Evolutionary conservation across 2,329 filamentous ascomycete species (phyloP), one percentile per base, ranked within the genome.

Genomic region (Claviceps arundinis): DNA sequence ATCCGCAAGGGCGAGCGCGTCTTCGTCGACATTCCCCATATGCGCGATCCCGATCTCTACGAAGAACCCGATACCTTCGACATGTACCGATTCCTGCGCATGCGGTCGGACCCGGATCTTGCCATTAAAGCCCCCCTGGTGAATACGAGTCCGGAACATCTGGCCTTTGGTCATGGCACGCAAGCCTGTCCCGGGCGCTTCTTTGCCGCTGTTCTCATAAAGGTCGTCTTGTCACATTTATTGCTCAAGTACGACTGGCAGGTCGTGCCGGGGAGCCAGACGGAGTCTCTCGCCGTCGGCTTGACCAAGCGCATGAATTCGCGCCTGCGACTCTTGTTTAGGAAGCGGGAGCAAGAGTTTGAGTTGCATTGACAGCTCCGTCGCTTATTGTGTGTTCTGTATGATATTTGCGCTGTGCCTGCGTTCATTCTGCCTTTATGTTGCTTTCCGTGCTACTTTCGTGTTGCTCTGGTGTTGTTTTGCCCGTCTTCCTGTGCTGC

Each of bases 191-290:
- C 53, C 16, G 53, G 53, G 30, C 50, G 53, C 1, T 55, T 55
- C 26, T 55, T 55, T 26, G 53, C 53, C 22, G 45, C 53, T 6
- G 17, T 55, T 8, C 41, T 55, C 14, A 47, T 34, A 16, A 55
- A 55, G 34, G 45, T 55, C 7, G 48, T 53, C 5, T 30, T 55
- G 22, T 55, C 53, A 7, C 53, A 55, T 22, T 48, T 55, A 11
- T 13, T 55, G 11, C 53, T 55, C 44, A 55, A 55, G 26, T 55
- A 55, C 13, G 53, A 55, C 37, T 55, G 53, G 53, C 41, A 45
- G 37, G 14, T 51, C 8, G 45, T 45, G 3, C 53, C 53, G 26
- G 53, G 24, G 5, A 46, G 45, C 13, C 40, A 53, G 9, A 41
- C 48, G 1, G 44, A 43, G 17, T 55, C 48, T 9, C 48, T 55